A percentile compares a stretch with the other conserved stretches of the same genome.
These are phyloP conservation scores for Francoa sonchifolia DNA, from an alignment of 441 rosid genomes.

Conservation along the genomic window DNA sequence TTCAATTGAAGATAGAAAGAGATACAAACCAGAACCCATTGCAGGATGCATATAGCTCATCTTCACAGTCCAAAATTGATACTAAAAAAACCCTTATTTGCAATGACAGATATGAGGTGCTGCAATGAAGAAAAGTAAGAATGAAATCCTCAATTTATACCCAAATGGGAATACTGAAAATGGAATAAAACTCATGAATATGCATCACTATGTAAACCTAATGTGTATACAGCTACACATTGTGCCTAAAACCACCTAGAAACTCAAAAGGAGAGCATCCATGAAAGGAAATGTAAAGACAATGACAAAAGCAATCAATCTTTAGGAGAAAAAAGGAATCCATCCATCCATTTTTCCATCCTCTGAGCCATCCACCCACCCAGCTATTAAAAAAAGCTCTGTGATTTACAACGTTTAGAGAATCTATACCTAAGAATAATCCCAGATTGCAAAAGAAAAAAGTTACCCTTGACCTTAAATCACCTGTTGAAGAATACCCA, in stretches of 20 bases:
- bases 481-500: conserved; percentile 47
- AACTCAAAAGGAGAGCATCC: conserved; percentile 32
- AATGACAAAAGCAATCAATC: conserved; percentile 39
- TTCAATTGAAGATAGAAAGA: neutral
- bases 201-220: conserved; percentile 23
- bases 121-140: conserved; percentile 40
- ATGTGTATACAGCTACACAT: conserved; percentile 32
- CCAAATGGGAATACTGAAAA: no score
- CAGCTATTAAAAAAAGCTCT: no score
- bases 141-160: conserved; percentile 35
- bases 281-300: conserved; percentile 31
- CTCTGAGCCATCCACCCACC: no score
- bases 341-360: no score
- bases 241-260: conserved; percentile 24
- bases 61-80: conserved; percentile 15
- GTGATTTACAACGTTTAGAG: conserved; percentile 27
- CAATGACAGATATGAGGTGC: no score
- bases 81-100: conserved; percentile 4
- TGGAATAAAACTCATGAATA: conserved; percentile 54
- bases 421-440: conserved; percentile 44
- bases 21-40: conserved; percentile 57
- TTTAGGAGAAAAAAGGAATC: conserved; percentile 31
- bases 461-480: conserved; percentile 17
- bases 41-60: conserved; percentile 65
- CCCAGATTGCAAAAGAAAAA: conserved; percentile 17